These are phyloP conservation scores for Monosporascus ibericus DNA, from an alignment of 2,329 filamentous ascomycete species.

Conservation along the genomic window DNA sequence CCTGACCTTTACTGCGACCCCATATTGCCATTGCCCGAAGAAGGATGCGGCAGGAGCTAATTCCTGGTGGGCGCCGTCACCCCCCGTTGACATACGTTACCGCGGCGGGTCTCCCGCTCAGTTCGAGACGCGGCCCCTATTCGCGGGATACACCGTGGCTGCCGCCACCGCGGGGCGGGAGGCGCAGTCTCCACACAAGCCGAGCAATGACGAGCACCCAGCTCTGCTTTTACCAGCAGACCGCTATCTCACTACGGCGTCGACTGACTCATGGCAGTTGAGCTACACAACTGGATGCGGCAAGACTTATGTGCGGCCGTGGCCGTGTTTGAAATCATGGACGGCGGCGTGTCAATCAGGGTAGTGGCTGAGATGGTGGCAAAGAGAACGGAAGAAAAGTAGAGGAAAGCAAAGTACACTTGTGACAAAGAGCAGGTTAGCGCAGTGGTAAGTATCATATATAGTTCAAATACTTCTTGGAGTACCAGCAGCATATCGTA, in stretches of 20 bases:
- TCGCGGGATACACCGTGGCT: not conserved
- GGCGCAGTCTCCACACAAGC: not conserved
- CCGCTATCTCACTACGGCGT: slow-evolving; percentile 29
- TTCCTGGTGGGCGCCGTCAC: slow-evolving; percentile 10
- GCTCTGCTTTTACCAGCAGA: slow-evolving; percentile 7
- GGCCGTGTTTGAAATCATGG: slow-evolving; percentile 32
- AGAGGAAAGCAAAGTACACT: no score
- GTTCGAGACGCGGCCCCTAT: not conserved
- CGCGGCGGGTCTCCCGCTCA: not conserved
- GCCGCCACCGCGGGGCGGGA: not conserved
- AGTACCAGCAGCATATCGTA: no score
- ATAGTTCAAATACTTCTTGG: no score
- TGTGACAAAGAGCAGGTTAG: no score
- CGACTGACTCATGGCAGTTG: slow-evolving; percentile 38
- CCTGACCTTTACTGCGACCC: slow-evolving; percentile 12
- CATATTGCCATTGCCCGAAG: slow-evolving; percentile 7
- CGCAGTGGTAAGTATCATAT: no score
- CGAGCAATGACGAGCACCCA: not conserved
- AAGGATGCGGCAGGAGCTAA: slow-evolving; percentile 5
- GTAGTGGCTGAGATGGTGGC: not conserved
- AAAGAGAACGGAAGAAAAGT: no score
- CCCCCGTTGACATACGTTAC: not conserved
- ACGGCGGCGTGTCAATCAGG: not conserved
- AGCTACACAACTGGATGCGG: slow-evolving; percentile 36
- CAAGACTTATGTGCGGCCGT: slow-evolving; percentile 28